Percentiles rank a stretch among this genome's conserved stretches.
These are phyloP conservation scores for Solioccasus polychromus DNA, from an alignment of 768 basidiomycete species.

Conservation along the genomic window DNA sequence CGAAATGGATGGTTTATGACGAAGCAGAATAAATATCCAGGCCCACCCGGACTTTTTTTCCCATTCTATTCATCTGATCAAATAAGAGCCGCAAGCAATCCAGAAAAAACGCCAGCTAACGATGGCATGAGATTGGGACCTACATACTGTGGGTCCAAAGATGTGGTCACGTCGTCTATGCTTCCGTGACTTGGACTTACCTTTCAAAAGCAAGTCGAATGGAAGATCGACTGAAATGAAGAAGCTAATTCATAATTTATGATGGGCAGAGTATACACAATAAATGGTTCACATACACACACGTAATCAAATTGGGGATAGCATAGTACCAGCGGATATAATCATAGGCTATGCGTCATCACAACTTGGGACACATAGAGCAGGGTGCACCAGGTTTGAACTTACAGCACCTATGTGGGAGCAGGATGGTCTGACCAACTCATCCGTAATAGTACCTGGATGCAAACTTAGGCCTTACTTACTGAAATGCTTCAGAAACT, in stretches of 20 bases:
- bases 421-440: no score
- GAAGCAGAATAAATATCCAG: conserved; percentile 56
- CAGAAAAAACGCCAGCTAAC: conserved; percentile 60
- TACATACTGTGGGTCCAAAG: conserved; percentile 25
- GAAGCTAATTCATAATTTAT: conserved; percentile 29
- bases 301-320: conserved; percentile 31
- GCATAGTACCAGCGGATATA: conserved; percentile 27
- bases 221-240: conserved; percentile 59
- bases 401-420: no score
- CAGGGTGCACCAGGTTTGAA: no score
- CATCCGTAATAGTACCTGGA: no score
- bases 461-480: no score
- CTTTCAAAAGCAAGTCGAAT: conserved; percentile 56
- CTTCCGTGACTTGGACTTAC: conserved; percentile 9
- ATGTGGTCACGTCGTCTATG: neutral
- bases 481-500: no score
- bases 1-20: neutral
- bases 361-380: no score
- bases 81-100: conserved; percentile 62
- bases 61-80: conserved; percentile 49
- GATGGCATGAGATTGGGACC: conserved; percentile 57
- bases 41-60: conserved; percentile 56
- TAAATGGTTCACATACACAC: conserved; percentile 15
- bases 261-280: neutral
- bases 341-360: no score